Conservation (phyloP, 2,329 filamentous ascomycete species). For the Aschersonia sp. region DNA sequence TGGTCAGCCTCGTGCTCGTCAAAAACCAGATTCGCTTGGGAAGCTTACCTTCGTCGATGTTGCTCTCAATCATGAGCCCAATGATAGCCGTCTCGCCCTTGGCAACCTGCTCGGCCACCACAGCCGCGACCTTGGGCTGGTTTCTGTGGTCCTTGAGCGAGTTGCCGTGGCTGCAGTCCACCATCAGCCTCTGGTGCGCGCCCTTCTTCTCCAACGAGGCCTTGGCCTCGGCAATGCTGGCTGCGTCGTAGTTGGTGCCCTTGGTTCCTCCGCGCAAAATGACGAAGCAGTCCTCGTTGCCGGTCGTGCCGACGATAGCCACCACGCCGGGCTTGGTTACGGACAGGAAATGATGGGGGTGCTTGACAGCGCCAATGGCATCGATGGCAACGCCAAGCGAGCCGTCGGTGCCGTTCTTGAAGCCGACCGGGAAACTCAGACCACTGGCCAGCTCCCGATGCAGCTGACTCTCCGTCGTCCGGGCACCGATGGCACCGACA, state of each 20-base stretch:
- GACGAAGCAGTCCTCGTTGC: slow-evolving; percentile 95
- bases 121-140: slow-evolving; percentile 81
- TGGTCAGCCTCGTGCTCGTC: not conserved
- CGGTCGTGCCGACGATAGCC: slow-evolving; percentile 84
- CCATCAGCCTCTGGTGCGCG: slow-evolving; percentile 70
- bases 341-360: slow-evolving; percentile 92
- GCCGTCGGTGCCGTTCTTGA: slow-evolving; percentile 98
- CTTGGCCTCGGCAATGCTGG: slow-evolving; percentile 75
- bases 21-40: not conserved
- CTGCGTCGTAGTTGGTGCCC: slow-evolving; percentile 85
- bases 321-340: slow-evolving; percentile 94
- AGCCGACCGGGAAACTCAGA: slow-evolving; percentile 91
- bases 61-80: slow-evolving; percentile 98
- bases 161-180: slow-evolving; percentile 97
- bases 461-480: slow-evolving; percentile 90
- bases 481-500: slow-evolving; percentile 84
- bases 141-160: slow-evolving; percentile 94
- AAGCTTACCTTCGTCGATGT: slow-evolving; percentile 76
- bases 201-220: slow-evolving; percentile 61
- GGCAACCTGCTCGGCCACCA: slow-evolving; percentile 70
- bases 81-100: slow-evolving; percentile 77
- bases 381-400: slow-evolving; percentile 82
- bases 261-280: slow-evolving; percentile 85
- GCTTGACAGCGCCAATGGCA: slow-evolving; percentile 81
- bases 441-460: slow-evolving; percentile 90